phyloP scores from a whole-genome alignment of 257 asterid species.

The Gardenia jasminoides region DNA sequence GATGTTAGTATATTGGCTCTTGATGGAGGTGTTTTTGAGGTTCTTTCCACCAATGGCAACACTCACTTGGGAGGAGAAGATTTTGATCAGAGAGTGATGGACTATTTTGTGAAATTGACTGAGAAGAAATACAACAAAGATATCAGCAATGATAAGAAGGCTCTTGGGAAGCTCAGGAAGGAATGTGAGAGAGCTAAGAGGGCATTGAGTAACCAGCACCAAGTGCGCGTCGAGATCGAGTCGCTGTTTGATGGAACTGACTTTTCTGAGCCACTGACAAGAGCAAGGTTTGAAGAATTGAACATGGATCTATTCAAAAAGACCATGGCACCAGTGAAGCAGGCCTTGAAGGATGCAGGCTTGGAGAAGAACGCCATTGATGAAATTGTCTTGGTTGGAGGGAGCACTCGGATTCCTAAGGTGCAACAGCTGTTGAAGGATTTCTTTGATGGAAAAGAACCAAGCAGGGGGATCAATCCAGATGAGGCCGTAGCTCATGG shows the following conservation, averaged over 20 bases:
- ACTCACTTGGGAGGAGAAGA: conserved; percentile 96
- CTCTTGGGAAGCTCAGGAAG: conserved; percentile 80
- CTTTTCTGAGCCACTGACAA: conserved; percentile 82
- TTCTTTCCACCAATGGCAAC: conserved; percentile 83
- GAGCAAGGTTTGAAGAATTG: conserved; percentile 91
- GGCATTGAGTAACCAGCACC: conserved; percentile 85
- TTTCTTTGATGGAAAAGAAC: conserved; percentile 78
- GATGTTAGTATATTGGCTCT: conserved; percentile 87
- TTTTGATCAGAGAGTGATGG: conserved; percentile 84
- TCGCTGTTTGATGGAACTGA: conserved; percentile 80
- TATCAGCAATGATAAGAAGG: conserved; percentile 79
- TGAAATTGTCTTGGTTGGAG: conserved; percentile 86
- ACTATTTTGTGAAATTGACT: conserved; percentile 73
- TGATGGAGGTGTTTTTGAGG: conserved; percentile 82
- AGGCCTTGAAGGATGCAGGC: conserved; percentile 88
- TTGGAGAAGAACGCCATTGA: conserved; percentile 64
- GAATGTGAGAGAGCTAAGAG: conserved; percentile 85
- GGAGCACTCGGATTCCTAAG: conserved; percentile 89
- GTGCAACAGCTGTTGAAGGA: conserved; percentile 77
- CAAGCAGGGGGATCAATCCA: conserved; percentile 82
- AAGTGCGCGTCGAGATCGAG: conserved; percentile 82
- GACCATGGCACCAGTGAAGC: conserved; percentile 89
- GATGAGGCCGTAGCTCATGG: conserved; percentile 93
- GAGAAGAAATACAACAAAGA: conserved; percentile 89
- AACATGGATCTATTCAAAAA: conserved; percentile 76